Conservation (phyloP, 73 alveolate species). For the Durusdinium trenchii region DNA sequence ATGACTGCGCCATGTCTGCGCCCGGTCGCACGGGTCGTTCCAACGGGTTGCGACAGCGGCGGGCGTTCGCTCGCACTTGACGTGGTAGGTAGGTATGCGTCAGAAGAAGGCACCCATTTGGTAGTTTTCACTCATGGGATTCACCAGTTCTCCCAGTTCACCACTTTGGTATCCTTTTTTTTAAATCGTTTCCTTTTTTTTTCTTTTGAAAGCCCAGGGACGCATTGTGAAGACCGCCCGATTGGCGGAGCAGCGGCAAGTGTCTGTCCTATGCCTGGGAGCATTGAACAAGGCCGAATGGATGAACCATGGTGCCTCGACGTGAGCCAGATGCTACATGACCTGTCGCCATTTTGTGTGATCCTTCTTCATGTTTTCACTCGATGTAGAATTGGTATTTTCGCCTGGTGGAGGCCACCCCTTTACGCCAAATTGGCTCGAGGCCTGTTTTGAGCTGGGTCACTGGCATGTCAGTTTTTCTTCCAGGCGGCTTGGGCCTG, state of each 20-base stretch:
- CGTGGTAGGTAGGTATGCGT: too few species aligned
- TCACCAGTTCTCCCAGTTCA: too few species aligned
- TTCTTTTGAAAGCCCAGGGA: background rate
- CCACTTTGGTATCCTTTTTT: background rate
- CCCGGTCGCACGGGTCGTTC: too few species aligned
- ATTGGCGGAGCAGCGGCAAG: slow-evolving; percentile 51
- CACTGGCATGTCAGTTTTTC: background rate
- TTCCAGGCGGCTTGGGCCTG: slow-evolving; percentile 61
- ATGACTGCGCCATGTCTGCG: too few species aligned
- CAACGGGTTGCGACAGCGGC: too few species aligned
- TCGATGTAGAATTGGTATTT: too few species aligned
- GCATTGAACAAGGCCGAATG: slow-evolving; percentile 92
- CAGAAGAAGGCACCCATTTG: too few species aligned
- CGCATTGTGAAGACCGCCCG: slow-evolving; percentile 46
- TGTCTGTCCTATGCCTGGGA: slow-evolving; percentile 60
- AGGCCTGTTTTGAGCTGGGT: background rate
- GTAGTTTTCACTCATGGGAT: too few species aligned
- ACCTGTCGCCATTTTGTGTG: background rate
- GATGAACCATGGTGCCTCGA: slow-evolving; percentile 71
- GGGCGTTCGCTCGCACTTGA: too few species aligned
- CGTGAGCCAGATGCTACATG: too few species aligned
- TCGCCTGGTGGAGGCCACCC: background rate
- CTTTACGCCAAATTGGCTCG: background rate
- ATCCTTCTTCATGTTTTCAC: background rate
- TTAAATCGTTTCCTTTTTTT: background rate